phyloP scores from a whole-genome alignment of 305 asterid genomes.

The Withania somnifera region DNA sequence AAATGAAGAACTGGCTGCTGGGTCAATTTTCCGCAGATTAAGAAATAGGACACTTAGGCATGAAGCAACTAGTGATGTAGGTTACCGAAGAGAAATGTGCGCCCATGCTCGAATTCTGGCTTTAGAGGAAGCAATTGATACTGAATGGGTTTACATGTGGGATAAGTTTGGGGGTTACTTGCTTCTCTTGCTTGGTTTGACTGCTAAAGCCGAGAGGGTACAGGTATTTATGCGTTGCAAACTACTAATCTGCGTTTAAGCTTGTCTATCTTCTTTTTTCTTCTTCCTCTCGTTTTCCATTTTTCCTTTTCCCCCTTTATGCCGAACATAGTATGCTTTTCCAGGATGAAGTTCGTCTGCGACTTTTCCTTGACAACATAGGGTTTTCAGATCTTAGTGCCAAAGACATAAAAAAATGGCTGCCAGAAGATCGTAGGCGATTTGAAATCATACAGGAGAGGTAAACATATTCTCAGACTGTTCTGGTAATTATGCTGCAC shows the following conservation, averaged over 20 bases:
- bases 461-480: slow-evolving; percentile 19
- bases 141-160: slow-evolving; percentile 99
- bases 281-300: background rate
- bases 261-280: background rate
- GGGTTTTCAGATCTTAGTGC: slow-evolving; percentile 98
- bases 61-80: slow-evolving; percentile 71
- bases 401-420: slow-evolving; percentile 91
- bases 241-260: background rate
- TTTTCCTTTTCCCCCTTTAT: slow-evolving; percentile 4
- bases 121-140: slow-evolving; percentile 97
- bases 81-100: slow-evolving; percentile 94
- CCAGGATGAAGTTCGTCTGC: slow-evolving; percentile 96
- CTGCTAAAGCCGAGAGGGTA: slow-evolving; percentile 98
- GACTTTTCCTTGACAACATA: slow-evolving; percentile 96
- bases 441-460: slow-evolving; percentile 98
- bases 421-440: slow-evolving; percentile 97
- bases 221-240: slow-evolving; percentile 44
- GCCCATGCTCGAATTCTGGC: slow-evolving; percentile 99
- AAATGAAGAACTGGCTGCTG: slow-evolving; percentile 95
- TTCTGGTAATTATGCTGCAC: background rate
- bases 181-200: slow-evolving; percentile 96
- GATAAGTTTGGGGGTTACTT: slow-evolving; percentile 98
- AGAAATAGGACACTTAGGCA: slow-evolving; percentile 49
- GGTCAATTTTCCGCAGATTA: slow-evolving; percentile 59
- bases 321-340: slow-evolving; percentile 10